Percentiles rank a stretch among this genome's conserved stretches.
These are phyloP conservation scores for Leishmania major DNA, from an alignment of 208 protist genomes.

Conservation along the genomic window DNA sequence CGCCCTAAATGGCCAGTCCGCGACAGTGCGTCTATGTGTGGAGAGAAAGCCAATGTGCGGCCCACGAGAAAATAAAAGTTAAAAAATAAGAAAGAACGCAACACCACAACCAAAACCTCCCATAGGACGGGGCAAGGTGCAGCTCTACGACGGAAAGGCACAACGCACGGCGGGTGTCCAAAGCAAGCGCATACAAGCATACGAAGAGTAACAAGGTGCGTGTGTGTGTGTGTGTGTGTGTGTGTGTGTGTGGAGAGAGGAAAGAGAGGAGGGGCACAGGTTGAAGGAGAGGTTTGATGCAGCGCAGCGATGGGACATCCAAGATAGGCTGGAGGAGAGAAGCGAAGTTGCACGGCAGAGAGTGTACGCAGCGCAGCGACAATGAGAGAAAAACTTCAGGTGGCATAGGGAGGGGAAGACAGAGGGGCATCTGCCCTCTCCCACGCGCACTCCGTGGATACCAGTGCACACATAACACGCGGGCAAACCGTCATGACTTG, in stretches of 20 bases:
- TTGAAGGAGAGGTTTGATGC: not conserved
- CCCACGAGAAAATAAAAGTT: not conserved
- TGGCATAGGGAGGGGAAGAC: not conserved
- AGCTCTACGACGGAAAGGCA: not conserved
- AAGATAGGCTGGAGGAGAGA: not conserved
- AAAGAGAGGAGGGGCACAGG: not conserved
- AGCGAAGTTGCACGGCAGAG: not conserved
- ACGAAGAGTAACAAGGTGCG: too few species aligned
- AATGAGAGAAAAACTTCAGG: not conserved
- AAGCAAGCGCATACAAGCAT: not conserved
- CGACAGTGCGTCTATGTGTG: not conserved
- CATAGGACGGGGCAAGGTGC: not conserved
- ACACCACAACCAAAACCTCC: too few species aligned
- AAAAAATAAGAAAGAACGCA: not conserved
- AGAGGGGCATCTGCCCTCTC: not conserved
- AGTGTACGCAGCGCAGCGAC: too few species aligned
- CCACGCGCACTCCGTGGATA: not conserved
- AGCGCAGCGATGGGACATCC: not conserved
- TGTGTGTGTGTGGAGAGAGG: too few species aligned
- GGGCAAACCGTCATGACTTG: not conserved
- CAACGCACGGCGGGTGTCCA: not conserved
- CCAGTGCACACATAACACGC: not conserved
- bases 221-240: too few species aligned
- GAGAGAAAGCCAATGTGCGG: not conserved
- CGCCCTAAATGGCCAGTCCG: not conserved